phyloP scores from a whole-genome alignment of 108 stramenopile species.

The Fistulifera solaris region DNA sequence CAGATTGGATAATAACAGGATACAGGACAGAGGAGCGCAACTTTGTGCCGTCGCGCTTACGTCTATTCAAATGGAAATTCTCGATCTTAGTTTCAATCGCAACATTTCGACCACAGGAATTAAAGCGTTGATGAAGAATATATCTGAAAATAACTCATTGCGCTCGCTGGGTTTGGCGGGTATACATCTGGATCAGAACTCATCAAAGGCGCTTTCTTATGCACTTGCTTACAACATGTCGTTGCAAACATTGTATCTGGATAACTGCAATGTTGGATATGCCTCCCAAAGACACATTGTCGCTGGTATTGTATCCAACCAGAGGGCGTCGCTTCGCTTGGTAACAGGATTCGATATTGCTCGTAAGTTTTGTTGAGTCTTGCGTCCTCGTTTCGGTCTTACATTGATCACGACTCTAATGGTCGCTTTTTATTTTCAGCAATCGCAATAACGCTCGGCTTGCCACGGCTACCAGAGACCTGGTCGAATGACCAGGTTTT shows the following conservation, averaged over 20 bases:
- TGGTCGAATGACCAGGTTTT: slow-evolving; percentile 77
- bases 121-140: slow-evolving; percentile 75
- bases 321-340: slow-evolving; percentile 36
- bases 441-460: slow-evolving; percentile 62
- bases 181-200: slow-evolving; percentile 68
- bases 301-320: slow-evolving; percentile 77
- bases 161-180: slow-evolving; percentile 43
- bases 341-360: slow-evolving; percentile 70
- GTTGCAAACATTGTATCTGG: slow-evolving; percentile 46
- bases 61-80: slow-evolving; percentile 51
- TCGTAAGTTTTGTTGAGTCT: slow-evolving; percentile 36
- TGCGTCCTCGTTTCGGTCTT: neutral
- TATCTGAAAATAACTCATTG: slow-evolving; percentile 60
- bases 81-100: slow-evolving; percentile 72
- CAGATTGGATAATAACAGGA: slow-evolving; percentile 68
- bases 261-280: slow-evolving; percentile 66
- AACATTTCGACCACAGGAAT: slow-evolving; percentile 64
- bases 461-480: slow-evolving; percentile 59
- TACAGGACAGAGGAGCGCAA: slow-evolving; percentile 77
- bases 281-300: slow-evolving; percentile 80
- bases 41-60: slow-evolving; percentile 71
- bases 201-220: slow-evolving; percentile 74
- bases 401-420: slow-evolving; percentile 4
- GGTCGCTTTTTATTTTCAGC: slow-evolving; percentile 21
- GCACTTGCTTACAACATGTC: slow-evolving; percentile 74